Percentiles rank a stretch among this genome's conserved stretches.
phyloP scores from a whole-genome alignment of 176 grass and related monocot species.

The Aegilops speltoides region DNA sequence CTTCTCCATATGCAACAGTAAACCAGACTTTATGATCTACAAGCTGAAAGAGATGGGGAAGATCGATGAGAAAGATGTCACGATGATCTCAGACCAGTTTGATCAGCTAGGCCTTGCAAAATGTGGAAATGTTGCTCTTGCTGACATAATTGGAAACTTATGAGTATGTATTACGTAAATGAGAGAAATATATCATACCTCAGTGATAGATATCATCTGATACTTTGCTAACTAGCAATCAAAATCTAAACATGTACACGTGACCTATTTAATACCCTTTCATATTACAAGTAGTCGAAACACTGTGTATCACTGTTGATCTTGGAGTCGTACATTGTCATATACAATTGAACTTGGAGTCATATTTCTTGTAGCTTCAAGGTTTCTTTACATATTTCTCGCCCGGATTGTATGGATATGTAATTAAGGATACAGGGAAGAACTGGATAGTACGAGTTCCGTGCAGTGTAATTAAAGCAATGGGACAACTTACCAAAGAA shows the following conservation, averaged over 20 bases:
- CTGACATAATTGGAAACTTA: slow-evolving; percentile 55
- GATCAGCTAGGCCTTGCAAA: slow-evolving; percentile 50
- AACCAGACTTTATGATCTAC: slow-evolving; percentile 73
- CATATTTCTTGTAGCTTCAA: slow-evolving; percentile 13
- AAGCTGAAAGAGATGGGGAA: slow-evolving; percentile 76
- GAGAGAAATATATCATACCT: slow-evolving; percentile 7
- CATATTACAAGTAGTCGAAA: slow-evolving; percentile 13
- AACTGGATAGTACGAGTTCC: neutral
- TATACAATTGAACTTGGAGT: slow-evolving; percentile 19
- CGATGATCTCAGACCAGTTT: slow-evolving; percentile 58
- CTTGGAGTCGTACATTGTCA: neutral
- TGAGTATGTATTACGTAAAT: slow-evolving; percentile 7
- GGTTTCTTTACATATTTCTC: neutral
- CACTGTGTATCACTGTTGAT: slow-evolving; percentile 2
- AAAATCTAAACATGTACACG: neutral
- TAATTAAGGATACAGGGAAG: slow-evolving; percentile 7
- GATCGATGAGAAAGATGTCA: slow-evolving; percentile 55
- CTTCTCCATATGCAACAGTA: slow-evolving; percentile 53
- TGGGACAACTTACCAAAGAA: slow-evolving; percentile 20
- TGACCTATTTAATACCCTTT: slow-evolving; percentile 7
- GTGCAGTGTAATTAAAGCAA: slow-evolving; percentile 8
- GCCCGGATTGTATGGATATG: neutral
- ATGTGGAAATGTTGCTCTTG: slow-evolving; percentile 44
- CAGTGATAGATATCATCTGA: neutral
- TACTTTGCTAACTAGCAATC: slow-evolving; percentile 15